Base-by-base conservation (phyloP, 306 rosid species). In the Casuarina equisetifolia region DNA sequence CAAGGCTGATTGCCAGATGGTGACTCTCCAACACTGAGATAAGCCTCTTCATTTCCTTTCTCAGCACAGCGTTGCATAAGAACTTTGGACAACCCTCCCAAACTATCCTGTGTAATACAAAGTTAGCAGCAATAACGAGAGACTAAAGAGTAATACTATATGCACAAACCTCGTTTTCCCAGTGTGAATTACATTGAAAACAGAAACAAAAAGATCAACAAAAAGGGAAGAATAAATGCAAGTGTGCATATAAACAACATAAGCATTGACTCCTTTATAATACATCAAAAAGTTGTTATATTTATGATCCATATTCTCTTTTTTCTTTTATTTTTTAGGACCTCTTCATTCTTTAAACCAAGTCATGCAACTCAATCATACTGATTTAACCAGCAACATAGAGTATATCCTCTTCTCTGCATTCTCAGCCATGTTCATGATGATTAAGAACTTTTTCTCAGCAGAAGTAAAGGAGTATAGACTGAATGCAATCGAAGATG, bases 61-160 rank as follows among this genome's bases (percentile, higher is more conserved):
- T 63, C 78, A 69, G 78, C 80, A 63, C 35, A 44, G 52, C 79
- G 84, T 70, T 84, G 83, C 68, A 20, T 52, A 50, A 64, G 58
- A 38, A 80, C 71, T 74, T 80, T 76, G 35, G 76, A 57, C 72
- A 76, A 79, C 64, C 70, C 73, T 80, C 69, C 80, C 61, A 70
- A 78, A 73, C 46, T 63, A 79, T 76, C 70, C 97, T 90, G 86
- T 20, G 53, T 74, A 4, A 66, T 62, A 79, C 43, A 75, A 83
- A 74, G 62, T 77, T 38, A 76, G 67, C 69, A 73, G 62, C 68
- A 79, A 78, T 40, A 71, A 42, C 52, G 75, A 69, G 72, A 46
- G 59, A 70, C 69, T 63, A 80, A 83, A 67, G 78, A 78, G 69
- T 57, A 45, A 63, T 42, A 69, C 55, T 19, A 73, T 42, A 55